phyloP scores from a whole-genome alignment of 257 asterid species.

The Scutellaria baicalensis region DNA sequence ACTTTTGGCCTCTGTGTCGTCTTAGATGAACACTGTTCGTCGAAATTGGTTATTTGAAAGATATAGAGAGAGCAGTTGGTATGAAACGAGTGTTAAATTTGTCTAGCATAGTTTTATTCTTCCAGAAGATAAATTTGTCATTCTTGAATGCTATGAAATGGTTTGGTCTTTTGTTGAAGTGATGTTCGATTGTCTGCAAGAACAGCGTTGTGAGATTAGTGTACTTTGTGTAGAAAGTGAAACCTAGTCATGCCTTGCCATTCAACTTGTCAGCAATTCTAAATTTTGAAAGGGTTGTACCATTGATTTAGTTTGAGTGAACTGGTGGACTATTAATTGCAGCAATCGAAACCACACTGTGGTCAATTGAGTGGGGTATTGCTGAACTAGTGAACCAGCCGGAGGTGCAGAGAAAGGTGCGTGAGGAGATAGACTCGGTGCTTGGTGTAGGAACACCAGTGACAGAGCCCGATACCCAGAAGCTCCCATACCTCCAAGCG shows the following conservation, averaged over 20 bases:
- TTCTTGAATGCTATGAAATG: not conserved
- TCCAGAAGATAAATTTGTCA: not conserved
- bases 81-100: not conserved
- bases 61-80: not conserved
- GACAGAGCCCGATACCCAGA: slow-evolving; percentile 48
- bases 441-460: slow-evolving; percentile 56
- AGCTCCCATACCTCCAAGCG: slow-evolving; percentile 71
- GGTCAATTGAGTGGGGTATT: slow-evolving; percentile 75
- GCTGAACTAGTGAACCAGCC: slow-evolving; percentile 73
- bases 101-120: too few species aligned
- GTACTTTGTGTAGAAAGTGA: not conserved
- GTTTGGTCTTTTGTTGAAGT: too few species aligned
- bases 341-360: slow-evolving; percentile 70
- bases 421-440: slow-evolving; percentile 42
- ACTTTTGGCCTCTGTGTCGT: not conserved
- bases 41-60: not conserved
- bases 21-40: not conserved
- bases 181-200: too few species aligned
- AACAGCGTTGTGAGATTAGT: not conserved
- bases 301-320: not conserved
- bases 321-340: not conserved
- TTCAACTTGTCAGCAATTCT: not conserved
- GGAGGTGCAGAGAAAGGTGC: slow-evolving; percentile 45
- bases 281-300: not conserved
- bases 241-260: not conserved